These are phyloP conservation scores for Lipomyces starkeyi DNA, from an alignment of 805 yeast genomes.

Conservation along the genomic window DNA sequence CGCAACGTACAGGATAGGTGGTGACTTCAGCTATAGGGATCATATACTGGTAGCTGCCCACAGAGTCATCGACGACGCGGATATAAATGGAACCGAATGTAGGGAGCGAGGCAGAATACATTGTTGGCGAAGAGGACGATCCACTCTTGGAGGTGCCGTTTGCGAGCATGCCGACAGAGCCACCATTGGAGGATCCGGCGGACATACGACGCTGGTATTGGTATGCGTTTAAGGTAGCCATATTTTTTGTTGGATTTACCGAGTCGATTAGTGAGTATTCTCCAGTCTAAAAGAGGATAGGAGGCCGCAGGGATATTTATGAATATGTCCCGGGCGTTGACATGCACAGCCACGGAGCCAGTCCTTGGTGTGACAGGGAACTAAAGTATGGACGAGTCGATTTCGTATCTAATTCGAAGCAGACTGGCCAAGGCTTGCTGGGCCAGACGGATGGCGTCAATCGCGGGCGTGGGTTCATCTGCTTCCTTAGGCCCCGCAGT, in stretches of 20 bases:
- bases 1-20: slow-evolving; percentile 24
- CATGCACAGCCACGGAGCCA: no score
- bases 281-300: not conserved
- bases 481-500: no score
- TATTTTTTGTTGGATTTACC: not conserved
- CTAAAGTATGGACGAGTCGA: no score
- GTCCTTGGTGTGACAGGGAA: no score
- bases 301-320: not conserved
- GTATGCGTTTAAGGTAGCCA: slow-evolving; percentile 25
- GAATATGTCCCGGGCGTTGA: no score
- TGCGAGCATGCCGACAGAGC: slow-evolving; percentile 21
- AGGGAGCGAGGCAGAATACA: slow-evolving; percentile 15
- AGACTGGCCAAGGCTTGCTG: no score
- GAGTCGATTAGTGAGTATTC: not conserved
- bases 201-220: slow-evolving; percentile 31
- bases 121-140: slow-evolving; percentile 25
- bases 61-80: slow-evolving; percentile 26
- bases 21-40: slow-evolving; percentile 32
- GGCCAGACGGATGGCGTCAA: no score
- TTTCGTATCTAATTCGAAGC: no score
- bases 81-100: slow-evolving; percentile 27
- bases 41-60: slow-evolving; percentile 26
- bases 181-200: slow-evolving; percentile 17
- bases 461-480: no score
- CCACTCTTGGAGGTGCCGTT: slow-evolving; percentile 14